Percentiles rank a stretch among this genome's conserved stretches.
phyloP scores from a whole-genome alignment of 495 filamentous ascomycete genomes.

The Neurospora terricola region DNA sequence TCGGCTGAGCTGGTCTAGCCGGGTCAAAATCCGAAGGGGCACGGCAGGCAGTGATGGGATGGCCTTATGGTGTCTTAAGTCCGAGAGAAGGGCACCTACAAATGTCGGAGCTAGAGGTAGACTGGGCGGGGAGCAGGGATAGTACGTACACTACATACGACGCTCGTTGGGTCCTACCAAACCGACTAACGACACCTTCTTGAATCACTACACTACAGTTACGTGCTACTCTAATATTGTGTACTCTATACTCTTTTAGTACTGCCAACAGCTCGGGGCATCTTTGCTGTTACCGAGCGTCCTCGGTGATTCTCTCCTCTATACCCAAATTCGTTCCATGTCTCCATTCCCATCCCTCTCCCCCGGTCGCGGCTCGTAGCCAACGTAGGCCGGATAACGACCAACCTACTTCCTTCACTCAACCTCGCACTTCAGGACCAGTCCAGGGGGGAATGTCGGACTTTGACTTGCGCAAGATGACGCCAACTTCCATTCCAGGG shows the following conservation, averaged over 20 bases:
- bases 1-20: not conserved
- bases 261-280: not conserved
- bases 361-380: too few relatives aligned
- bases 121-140: not conserved
- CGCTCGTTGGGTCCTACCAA: not conserved
- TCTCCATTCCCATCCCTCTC: too few relatives aligned
- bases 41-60: not conserved
- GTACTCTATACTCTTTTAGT: not conserved
- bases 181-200: not conserved
- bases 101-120: not conserved
- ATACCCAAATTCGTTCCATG: too few relatives aligned
- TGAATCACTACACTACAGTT: not conserved
- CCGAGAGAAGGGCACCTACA: not conserved
- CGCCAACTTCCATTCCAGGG: too few relatives aligned
- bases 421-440: too few relatives aligned
- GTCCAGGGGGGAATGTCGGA: too few relatives aligned
- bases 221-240: not conserved
- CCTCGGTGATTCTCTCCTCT: not conserved
- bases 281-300: not conserved
- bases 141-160: not conserved
- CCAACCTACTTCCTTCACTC: too few relatives aligned
- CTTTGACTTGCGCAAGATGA: too few relatives aligned
- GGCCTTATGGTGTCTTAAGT: not conserved
- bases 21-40: not conserved
- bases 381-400: too few relatives aligned